Percentiles rank a stretch among this genome's conserved stretches.
Conservation (phyloP, 345 rosid genomes). For the Pistacia vera region DNA sequence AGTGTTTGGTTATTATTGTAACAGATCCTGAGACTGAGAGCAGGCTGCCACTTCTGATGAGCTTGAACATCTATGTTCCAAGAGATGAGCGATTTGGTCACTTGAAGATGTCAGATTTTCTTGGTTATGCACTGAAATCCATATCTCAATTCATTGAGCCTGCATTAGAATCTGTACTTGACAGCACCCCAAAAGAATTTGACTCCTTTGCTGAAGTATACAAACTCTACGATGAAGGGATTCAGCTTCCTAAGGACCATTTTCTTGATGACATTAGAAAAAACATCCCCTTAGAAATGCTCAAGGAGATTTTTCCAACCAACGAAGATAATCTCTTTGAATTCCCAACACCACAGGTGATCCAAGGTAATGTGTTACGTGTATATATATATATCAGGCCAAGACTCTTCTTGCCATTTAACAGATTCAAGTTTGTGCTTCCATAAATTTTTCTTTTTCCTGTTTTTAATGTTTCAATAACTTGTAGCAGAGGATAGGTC, state of each 20-base stretch:
- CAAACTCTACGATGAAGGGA: constrained; percentile 56
- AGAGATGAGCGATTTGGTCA: constrained; percentile 82
- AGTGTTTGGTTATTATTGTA: constrained; percentile 9
- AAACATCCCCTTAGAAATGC: constrained; percentile 51
- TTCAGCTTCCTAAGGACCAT: constrained; percentile 46
- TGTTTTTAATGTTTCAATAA: neutral
- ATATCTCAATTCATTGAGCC: constrained; percentile 56
- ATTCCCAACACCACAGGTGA: constrained; percentile 73
- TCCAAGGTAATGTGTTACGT: constrained; percentile 45
- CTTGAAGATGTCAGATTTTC: constrained; percentile 66
- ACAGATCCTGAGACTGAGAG: constrained; percentile 62
- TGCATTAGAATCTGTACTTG: constrained; percentile 45
- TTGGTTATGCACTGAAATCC: constrained; percentile 55
- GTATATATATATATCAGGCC: too few species aligned
- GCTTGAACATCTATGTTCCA: constrained; percentile 70
- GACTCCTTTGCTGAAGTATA: constrained; percentile 59
- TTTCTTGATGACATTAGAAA: constrained; percentile 35
- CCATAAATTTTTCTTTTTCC: neutral
- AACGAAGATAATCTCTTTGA: constrained; percentile 50
- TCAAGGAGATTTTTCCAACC: constrained; percentile 56
- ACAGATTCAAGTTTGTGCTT: neutral
- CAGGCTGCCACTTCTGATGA: constrained; percentile 42
- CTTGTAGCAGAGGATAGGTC: constrained; percentile 49
- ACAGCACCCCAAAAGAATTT: constrained; percentile 54
- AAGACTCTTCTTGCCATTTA: too few species aligned